Conservation (phyloP, 2,329 filamentous ascomycete species). For the Hymenoscyphus fructigenus region DNA sequence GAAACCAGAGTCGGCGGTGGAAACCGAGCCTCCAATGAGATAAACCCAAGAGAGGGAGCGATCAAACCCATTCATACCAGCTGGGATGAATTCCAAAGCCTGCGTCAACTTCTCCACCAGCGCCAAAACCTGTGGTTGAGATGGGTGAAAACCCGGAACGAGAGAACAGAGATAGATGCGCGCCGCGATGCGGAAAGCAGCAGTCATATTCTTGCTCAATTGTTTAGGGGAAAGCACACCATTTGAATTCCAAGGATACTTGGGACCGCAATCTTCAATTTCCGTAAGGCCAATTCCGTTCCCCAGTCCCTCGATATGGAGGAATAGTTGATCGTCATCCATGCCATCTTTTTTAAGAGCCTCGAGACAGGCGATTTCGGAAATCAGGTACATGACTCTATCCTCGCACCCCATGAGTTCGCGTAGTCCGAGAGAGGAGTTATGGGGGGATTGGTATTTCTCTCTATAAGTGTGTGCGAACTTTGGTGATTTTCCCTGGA, state of each 20-base stretch:
- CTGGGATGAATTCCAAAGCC: conserved; percentile 78
- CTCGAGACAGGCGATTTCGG: conserved; percentile 94
- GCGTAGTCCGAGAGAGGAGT: conserved; percentile 68
- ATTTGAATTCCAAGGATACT: conserved; percentile 63
- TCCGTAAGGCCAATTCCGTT: conserved; percentile 84
- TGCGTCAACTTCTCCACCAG: conserved; percentile 76
- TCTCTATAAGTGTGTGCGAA: conserved; percentile 96
- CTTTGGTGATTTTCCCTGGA: conserved; percentile 79
- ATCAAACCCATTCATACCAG: conserved; percentile 80
- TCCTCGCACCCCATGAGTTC: conserved; percentile 98
- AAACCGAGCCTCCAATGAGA: conserved; percentile 80
- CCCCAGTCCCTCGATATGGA: conserved; percentile 84
- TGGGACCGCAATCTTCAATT: conserved; percentile 55
- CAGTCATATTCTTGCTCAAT: conserved; percentile 83
- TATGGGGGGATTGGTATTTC: conserved; percentile 73
- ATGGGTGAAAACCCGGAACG: conserved; percentile 81
- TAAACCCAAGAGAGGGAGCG: conserved; percentile 91
- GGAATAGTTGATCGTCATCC: conserved; percentile 82
- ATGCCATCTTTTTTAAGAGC: conserved; percentile 80
- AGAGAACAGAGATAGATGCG: conserved; percentile 97
- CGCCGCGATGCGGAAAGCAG: conserved; percentile 86
- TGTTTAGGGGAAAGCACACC: conserved; percentile 79
- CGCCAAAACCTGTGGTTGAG: conserved; percentile 69
- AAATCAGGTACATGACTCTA: conserved; percentile 95
- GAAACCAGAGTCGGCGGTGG: conserved; percentile 71